Evolutionary conservation across 2,329 filamentous ascomycete genomes (phyloP), one percentile per base, ranked within the genome.

Genomic region (Teratosphaeria pseudoeucalypti): DNA sequence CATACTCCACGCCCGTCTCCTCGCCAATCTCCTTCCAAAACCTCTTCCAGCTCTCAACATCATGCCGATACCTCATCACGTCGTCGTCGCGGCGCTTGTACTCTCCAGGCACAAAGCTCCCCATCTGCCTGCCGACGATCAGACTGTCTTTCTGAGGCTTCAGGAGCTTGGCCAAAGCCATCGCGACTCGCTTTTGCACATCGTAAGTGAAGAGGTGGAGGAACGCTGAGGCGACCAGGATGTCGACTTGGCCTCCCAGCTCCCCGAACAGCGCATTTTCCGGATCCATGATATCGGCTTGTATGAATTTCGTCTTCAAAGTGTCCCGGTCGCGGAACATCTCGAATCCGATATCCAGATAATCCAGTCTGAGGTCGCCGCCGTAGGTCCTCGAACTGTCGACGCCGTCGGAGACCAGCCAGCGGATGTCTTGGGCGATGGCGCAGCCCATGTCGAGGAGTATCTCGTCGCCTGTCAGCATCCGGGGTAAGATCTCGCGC

Each of bases 151-250:
- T 61, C 47, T 66, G 64, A 56, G 67, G 66, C 58, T 69, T 74
- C 57, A 76, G 55, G 16, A 78, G 59, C 29, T 64, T 58, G 12
- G 73, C 63, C 0, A 73, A 62, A 5, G 65, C 64, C 57, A 72
- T 71, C 12, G 70, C 70, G n/a, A 71, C 69, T 54, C 70, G 64
- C 11, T 75, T 61, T 61, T 79, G 76, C 9, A 67, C 66, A 1
- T 75, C 72, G 64, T 68, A 75, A 34, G 70, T 67, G 62, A 77
- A 79, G 7, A 78, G 67, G 57, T 79, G 77, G 52, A 79, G 73
- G 65, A 79, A 76, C 0, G 73, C 73, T 0, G 70, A 70, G 2
- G 76, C 68, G 37, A 76, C 69, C 6, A 79, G 62, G 12, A 79
- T 71, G 58, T 78, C 74, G 55, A 77, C 66, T n/a, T 71, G 67